A percentile compares a stretch with the other conserved stretches of the same genome.
These are phyloP conservation scores for Phalaenopsis equestris DNA, from an alignment of 106 monocot genomes.

Conservation along the genomic window DNA sequence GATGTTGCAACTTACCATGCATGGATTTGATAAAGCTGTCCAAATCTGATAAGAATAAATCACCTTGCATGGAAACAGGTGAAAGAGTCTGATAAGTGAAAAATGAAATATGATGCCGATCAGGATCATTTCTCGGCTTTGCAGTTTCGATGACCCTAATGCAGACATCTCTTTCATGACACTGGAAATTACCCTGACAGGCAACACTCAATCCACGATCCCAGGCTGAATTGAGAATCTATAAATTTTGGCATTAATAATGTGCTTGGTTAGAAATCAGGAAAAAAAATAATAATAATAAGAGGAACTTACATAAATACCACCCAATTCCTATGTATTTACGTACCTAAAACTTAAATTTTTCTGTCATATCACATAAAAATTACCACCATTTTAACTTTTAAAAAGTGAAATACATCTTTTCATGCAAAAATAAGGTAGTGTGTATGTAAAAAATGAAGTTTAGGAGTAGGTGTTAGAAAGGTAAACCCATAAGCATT, in stretches of 20 bases:
- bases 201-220: constrained; percentile 49
- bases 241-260: neutral
- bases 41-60: constrained; percentile 39
- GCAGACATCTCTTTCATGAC: constrained; percentile 43
- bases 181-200: constrained; percentile 35
- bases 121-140: constrained; percentile 72
- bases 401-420: too few species aligned
- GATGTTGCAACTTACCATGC: constrained; percentile 49
- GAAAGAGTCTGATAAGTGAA: constrained; percentile 54
- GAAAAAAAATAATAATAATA: too few species aligned
- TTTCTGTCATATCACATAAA: too few species aligned
- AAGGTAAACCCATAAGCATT: too few species aligned
- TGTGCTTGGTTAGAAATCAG: neutral
- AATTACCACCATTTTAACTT: too few species aligned
- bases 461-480: too few species aligned
- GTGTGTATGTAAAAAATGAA: too few species aligned
- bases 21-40: constrained; percentile 71
- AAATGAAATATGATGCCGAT: constrained; percentile 55
- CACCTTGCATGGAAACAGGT: constrained; percentile 30
- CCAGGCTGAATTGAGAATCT: constrained; percentile 79
- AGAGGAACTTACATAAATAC: too few species aligned
- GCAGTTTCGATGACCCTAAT: constrained; percentile 40
- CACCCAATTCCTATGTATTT: too few species aligned
- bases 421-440: too few species aligned
- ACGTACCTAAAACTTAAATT: too few species aligned